Percentiles rank a stretch among this genome's conserved stretches.
Conservation (phyloP, 2,329 filamentous ascomycete species). For the Sporothrix brasiliensis region DNA sequence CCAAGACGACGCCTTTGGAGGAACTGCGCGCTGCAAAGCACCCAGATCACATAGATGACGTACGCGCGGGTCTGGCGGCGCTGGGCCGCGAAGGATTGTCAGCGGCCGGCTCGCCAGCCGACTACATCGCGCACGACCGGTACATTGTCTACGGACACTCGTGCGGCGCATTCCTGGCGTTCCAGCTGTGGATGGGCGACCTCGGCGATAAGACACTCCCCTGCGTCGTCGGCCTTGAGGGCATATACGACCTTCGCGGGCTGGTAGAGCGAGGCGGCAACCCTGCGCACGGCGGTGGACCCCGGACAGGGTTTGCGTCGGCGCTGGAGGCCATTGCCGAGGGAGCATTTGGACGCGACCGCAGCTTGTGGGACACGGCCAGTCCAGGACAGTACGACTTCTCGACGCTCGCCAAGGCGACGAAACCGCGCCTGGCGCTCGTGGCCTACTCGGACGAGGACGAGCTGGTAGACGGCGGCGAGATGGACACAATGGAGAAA, state of each 20-base stretch:
- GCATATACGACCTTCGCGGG: conserved; percentile 66
- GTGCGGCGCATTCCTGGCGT: conserved; percentile 64
- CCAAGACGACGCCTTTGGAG: conserved; percentile 42
- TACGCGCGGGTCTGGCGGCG: conserved; percentile 54
- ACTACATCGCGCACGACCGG: conserved; percentile 38
- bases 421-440: conserved; percentile 41
- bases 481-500: conserved; percentile 60
- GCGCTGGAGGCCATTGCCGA: conserved; percentile 41
- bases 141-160: conserved; percentile 66
- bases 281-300: conserved; percentile 50
- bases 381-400: conserved; percentile 55
- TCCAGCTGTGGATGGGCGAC: conserved; percentile 57
- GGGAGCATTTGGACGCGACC: conserved; percentile 62
- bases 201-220: conserved; percentile 33
- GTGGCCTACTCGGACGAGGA: conserved; percentile 54
- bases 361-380: conserved; percentile 54
- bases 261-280: conserved; percentile 53
- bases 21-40: conserved; percentile 53
- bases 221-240: conserved; percentile 63
- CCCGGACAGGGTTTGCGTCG: conserved; percentile 47
- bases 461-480: conserved; percentile 57
- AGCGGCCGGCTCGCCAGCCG: conserved; percentile 37
- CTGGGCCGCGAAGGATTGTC: conserved; percentile 42
- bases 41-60: conserved; percentile 64
- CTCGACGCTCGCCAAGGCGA: background rate